Conservation (phyloP, 1,284 basidiomycete species). For the Mycosarcoma maydis region DNA sequence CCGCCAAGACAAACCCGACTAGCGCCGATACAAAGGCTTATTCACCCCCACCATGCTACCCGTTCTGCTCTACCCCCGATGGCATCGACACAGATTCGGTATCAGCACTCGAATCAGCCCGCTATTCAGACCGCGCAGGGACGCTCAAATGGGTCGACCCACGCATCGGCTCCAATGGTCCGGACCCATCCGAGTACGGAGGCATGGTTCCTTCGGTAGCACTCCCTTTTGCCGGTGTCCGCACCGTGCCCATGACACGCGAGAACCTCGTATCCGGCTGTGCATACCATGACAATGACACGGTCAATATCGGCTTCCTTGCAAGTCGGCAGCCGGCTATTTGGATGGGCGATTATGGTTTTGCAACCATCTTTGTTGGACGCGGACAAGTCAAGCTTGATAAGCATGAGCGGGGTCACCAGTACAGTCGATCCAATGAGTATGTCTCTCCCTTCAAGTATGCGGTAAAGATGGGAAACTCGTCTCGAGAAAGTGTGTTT, state of each 20-base stretch:
- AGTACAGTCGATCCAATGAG: conserved; percentile 74
- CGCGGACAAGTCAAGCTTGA: conserved; percentile 68
- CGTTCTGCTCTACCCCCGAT: conserved; percentile 15
- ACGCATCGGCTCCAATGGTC: conserved; percentile 52
- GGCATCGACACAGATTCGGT: background rate
- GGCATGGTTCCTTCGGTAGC: conserved; percentile 45
- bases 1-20: background rate
- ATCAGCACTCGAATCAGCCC: conserved; percentile 9
- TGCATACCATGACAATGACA: conserved; percentile 50
- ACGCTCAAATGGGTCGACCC: conserved; percentile 45
- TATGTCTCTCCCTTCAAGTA: conserved; percentile 77
- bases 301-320: conserved; percentile 34
- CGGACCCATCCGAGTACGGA: conserved; percentile 45
- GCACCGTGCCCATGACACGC: conserved; percentile 38
- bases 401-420: conserved; percentile 75
- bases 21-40: background rate
- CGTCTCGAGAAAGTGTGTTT: conserved; percentile 69
- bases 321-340: conserved; percentile 74
- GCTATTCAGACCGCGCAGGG: conserved; percentile 14
- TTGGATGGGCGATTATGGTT: conserved; percentile 77
- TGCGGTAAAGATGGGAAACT: conserved; percentile 73
- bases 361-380: conserved; percentile 67
- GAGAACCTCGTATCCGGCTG: conserved; percentile 40
- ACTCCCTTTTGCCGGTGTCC: conserved; percentile 40
- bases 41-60: conserved; percentile 16